Evolutionary conservation across 1,139 yeast species (phyloP), one percentile per base, ranked within the genome.

Genomic region (Pichia terricola): DNA sequence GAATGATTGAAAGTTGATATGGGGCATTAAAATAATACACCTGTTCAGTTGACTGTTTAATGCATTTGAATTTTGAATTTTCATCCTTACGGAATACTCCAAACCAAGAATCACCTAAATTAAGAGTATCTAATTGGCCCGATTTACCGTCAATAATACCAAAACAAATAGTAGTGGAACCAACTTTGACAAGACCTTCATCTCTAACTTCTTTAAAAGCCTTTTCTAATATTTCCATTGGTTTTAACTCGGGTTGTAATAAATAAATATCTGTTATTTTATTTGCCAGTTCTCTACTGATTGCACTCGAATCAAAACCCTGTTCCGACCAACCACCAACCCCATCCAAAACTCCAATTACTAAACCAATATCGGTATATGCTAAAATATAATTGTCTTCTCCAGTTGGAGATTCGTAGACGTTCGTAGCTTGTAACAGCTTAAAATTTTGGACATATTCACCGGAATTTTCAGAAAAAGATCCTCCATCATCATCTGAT

Each of bases 241-340:
- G 53, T 3, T 41, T 28, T 22, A 52, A 38, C 4, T 43, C 39
- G 10, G 56, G 46, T 2, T 52, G 40, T 2, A 40, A 39, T 30
- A 55, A 43, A 42, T 61, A 61, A 11, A 58, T 47, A 11, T 57
- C 52, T 2, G 61, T 59, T 46, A 72, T 65, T 5, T 72, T 62
- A 16, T 62, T 62, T 52, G 88, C 81, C 40, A 82, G 63, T 55
- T 81, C 89, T 54, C 89, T 67, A 11, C 86, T 78, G 39, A 83
- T 81, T 7, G 89, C 89, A 47, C 83, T 76, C 2, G 96, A 85
- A 60, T 89, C 96, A 54, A 80, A 84, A 0, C 96, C 96, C 37
- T 86, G 81, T 53, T 85, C 91, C 2, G 87, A 76, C 96, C 97
- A 91, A 1, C 97, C 97, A 22, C 97, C 97, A 5, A 91, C 97